Evolutionary conservation across 2,329 filamentous ascomycete genomes (phyloP).

Genomic region (Venturia effusa): DNA sequence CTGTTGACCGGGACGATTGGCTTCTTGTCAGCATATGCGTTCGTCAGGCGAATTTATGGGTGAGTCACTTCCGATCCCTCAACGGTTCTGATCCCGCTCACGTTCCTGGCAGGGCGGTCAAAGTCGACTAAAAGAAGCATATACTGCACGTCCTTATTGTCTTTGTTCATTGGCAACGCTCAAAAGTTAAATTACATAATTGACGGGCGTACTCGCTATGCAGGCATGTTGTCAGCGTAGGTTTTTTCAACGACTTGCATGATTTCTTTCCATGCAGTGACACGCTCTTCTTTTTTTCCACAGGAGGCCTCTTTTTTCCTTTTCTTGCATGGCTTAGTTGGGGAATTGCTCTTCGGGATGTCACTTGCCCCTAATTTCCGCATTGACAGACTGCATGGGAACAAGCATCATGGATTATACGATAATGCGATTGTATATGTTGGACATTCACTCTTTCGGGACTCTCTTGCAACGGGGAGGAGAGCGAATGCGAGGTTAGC

Average conservation of each 20-base stretch:
- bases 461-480: too few species aligned
- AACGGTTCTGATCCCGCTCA: neutral
- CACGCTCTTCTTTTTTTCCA: neutral
- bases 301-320: neutral
- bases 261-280: neutral
- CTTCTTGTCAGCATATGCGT: conserved; percentile 73
- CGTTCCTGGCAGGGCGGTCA: neutral
- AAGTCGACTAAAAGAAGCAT: neutral
- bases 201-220: neutral
- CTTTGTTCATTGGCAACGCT: neutral
- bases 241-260: neutral
- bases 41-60: conserved; percentile 75
- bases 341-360: neutral
- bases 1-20: conserved; percentile 74
- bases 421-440: neutral
- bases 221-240: neutral
- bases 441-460: too few species aligned
- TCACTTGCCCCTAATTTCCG: neutral
- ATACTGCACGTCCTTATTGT: neutral
- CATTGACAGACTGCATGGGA: neutral
- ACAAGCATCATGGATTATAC: neutral
- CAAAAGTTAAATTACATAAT: neutral
- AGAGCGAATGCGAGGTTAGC: too few species aligned
- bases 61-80: conserved; percentile 30
- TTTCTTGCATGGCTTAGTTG: neutral